A percentile compares a stretch with the other conserved stretches of the same genome.
phyloP scores from a whole-genome alignment of 2,329 filamentous ascomycete genomes.

The Cladosporium sphaerospermum region DNA sequence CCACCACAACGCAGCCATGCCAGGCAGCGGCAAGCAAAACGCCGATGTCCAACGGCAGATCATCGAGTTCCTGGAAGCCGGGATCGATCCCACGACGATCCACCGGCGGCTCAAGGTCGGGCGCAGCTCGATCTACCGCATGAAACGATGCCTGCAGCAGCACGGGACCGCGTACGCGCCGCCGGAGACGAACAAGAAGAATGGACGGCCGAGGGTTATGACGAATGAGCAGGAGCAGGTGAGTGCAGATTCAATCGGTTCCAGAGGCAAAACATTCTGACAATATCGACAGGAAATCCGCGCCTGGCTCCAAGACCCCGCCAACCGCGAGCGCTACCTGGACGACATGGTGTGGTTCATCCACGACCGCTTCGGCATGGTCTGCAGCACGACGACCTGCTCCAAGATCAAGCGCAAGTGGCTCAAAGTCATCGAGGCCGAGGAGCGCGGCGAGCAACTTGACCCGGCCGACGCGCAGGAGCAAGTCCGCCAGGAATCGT shows the following conservation, averaged over 20 bases:
- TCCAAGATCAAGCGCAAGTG: slow-evolving; percentile 32
- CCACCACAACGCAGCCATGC: slow-evolving; percentile 16
- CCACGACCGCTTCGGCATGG: slow-evolving; percentile 29
- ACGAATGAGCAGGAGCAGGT: slow-evolving; percentile 29
- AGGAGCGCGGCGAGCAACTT: slow-evolving; percentile 25
- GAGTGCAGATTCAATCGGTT: slow-evolving; percentile 8
- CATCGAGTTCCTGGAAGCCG: slow-evolving; percentile 29
- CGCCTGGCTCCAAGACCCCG: slow-evolving; percentile 27
- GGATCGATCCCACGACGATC: slow-evolving; percentile 30
- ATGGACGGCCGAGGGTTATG: slow-evolving; percentile 28
- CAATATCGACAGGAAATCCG: slow-evolving; percentile 20
- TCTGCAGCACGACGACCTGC: slow-evolving; percentile 31
- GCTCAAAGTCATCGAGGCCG: slow-evolving; percentile 27
- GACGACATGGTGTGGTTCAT: slow-evolving; percentile 31
- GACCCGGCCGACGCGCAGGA: slow-evolving; percentile 16
- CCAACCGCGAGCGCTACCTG: slow-evolving; percentile 27
- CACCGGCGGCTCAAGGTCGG: slow-evolving; percentile 29
- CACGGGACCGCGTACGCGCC: slow-evolving; percentile 31
- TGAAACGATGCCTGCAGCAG: slow-evolving; percentile 29
- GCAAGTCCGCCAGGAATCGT: slow-evolving; percentile 4
- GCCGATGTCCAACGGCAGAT: slow-evolving; percentile 27
- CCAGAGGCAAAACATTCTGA: not conserved
- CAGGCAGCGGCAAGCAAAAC: slow-evolving; percentile 27
- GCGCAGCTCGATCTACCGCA: slow-evolving; percentile 29
- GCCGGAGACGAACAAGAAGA: slow-evolving; percentile 29